Base-by-base conservation (phyloP, 306 rosid species). In the Dalbergia cultrata region DNA sequence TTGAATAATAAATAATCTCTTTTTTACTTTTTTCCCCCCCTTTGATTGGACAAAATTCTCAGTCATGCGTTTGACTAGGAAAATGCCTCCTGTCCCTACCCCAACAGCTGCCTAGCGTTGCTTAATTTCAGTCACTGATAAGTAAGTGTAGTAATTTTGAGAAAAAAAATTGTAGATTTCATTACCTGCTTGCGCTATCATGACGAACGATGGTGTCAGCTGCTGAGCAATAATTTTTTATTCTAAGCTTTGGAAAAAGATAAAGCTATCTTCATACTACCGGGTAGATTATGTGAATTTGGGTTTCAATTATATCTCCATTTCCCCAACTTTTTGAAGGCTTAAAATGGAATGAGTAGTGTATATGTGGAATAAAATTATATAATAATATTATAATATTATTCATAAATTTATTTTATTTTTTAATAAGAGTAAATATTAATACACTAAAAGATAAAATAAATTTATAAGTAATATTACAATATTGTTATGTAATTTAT, bases 1-100 rank as follows among this genome's bases (percentile, higher is more conserved):
- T 80, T 63, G 82, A 75, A 62, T 80, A 47, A 60, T 63, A 79
- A 75, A 62, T 80, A 47, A 60, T 52, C 83, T 18, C 63, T 82
- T 85, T 60, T 11, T 54, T 26, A 72, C 64, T 84, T 81, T 83
- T 81, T 80, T 76, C 82, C 13, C 1, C 57, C 74, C 31, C 18
- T 66, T 78, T 87, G 89, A 90, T 88, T 77, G 80, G 91, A 90
- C 91, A 67, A 82, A 75, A 69, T 81, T 79, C 63, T 43, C 69
- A 80, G 84, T 87, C 74, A 80, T 78, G 74, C 77, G 70, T 83
- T 73, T 80, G 80, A 67, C 77, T 58, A 70, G 53, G 67, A 71
- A 76, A 82, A 78, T 74, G 63, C 80, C 26, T 67, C 59, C 53
- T 77, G 86, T 79, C 88, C 83, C 84, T 81, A 82, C 69, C 57